phyloP scores from a whole-genome alignment of 495 filamentous ascomycete genomes.

The Delitschia confertaspora region DNA sequence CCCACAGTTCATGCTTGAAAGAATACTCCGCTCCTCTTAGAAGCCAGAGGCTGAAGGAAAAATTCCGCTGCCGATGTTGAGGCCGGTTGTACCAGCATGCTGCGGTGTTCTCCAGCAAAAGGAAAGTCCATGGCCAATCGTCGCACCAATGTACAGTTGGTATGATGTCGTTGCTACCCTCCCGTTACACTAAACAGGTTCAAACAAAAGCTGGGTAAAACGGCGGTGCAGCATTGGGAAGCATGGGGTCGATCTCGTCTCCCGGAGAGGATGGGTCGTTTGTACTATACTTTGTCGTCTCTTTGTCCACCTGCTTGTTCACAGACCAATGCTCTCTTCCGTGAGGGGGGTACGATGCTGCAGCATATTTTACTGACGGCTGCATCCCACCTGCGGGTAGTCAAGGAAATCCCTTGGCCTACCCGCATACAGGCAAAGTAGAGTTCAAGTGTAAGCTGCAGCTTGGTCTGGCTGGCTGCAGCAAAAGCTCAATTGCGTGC shows the following conservation, averaged over 20 bases:
- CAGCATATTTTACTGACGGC: no score
- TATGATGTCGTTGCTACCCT: slow-evolving; percentile 9
- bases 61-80: slow-evolving; percentile 7
- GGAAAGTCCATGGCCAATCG: not conserved
- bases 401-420: no score
- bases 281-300: no score
- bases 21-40: slow-evolving; percentile 18
- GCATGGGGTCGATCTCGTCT: no score
- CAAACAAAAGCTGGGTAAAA: slow-evolving; percentile 12
- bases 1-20: no score
- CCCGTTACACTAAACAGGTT: slow-evolving; percentile 20
- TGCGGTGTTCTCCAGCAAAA: not conserved
- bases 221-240: slow-evolving; percentile 23
- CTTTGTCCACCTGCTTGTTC: no score
- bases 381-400: no score
- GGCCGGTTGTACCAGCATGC: slow-evolving; percentile 6
- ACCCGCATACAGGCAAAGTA: slow-evolving; percentile 1
- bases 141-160: not conserved
- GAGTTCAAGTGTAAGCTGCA: not conserved
- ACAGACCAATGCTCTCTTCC: no score
- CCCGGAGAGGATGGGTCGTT: no score
- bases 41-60: not conserved
- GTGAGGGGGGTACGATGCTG: no score
- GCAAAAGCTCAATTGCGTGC: slow-evolving; percentile 20
- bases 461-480: slow-evolving; percentile 8